Percentiles rank a stretch among this genome's conserved stretches.
Evolutionary conservation across 805 yeast species (phyloP).

Genomic region (Lipomyces starkeyi): DNA sequence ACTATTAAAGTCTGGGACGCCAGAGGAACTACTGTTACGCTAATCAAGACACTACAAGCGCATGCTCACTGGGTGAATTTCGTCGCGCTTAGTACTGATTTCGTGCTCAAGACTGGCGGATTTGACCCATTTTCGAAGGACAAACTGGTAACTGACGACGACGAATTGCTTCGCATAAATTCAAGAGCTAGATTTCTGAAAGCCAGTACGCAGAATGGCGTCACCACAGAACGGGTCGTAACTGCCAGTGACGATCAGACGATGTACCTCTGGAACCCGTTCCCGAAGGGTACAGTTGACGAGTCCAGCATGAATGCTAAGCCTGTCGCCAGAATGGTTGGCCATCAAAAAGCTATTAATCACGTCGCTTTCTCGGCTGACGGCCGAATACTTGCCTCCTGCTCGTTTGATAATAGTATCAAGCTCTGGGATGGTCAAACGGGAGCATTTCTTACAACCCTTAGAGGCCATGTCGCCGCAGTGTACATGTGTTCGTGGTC

Average conservation of each 20-base stretch:
- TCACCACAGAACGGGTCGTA: conserved; percentile 73
- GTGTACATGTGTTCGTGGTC: conserved; percentile 99
- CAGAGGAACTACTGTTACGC: conserved; percentile 12
- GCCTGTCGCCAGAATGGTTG: conserved; percentile 93
- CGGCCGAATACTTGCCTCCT: conserved; percentile 86
- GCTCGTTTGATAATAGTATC: conserved; percentile 93
- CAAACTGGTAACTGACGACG: conserved; percentile 43
- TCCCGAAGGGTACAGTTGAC: conserved; percentile 40
- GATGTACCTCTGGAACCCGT: conserved; percentile 96
- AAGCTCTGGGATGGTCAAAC: conserved; percentile 95
- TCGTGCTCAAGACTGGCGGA: conserved; percentile 84
- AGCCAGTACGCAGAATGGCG: conserved; percentile 64
- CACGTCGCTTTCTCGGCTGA: conserved; percentile 97
- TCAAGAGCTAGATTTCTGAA: conserved; percentile 69
- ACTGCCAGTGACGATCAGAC: conserved; percentile 98
- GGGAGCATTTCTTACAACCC: conserved; percentile 86
- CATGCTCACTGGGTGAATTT: conserved; percentile 99
- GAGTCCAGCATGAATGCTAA: conserved; percentile 59
- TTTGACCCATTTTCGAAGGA: conserved; percentile 61
- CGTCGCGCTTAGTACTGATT: conserved; percentile 87
- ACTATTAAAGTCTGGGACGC: conserved; percentile 90
- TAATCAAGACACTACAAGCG: conserved; percentile 66
- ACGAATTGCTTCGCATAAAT: conserved; percentile 57
- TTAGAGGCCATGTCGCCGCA: conserved; percentile 97
- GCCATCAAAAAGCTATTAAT: conserved; percentile 95